Evolutionary conservation across 345 rosid genomes (phyloP).

Genomic region (Tarenaya hassleriana): DNA sequence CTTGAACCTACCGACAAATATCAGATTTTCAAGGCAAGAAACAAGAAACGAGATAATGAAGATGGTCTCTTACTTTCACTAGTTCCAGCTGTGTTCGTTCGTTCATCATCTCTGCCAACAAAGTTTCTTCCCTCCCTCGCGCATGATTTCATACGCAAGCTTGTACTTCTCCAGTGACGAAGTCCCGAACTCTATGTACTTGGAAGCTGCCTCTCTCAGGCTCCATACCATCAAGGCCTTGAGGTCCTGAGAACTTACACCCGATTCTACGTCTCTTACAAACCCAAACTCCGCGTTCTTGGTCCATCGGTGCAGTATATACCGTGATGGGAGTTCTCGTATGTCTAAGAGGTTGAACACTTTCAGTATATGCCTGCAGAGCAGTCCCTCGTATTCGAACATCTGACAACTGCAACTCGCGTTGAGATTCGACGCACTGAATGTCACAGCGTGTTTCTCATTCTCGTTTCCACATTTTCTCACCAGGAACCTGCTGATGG

Average conservation of each 20-base stretch:
- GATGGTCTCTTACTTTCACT: slow-evolving; percentile 19
- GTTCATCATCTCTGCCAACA: slow-evolving; percentile 68
- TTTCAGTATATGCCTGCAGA: slow-evolving; percentile 74
- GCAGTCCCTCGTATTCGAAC: slow-evolving; percentile 85
- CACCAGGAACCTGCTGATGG: slow-evolving; percentile 58
- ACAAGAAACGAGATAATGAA: not conserved
- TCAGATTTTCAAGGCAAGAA: not conserved
- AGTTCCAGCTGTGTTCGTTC: slow-evolving; percentile 18
- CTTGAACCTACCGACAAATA: not conserved
- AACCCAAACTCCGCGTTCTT: slow-evolving; percentile 67
- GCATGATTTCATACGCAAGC: slow-evolving; percentile 72
- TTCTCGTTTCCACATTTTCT: slow-evolving; percentile 60
- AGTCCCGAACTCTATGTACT: slow-evolving; percentile 66
- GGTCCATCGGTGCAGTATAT: slow-evolving; percentile 80
- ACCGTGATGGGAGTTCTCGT: slow-evolving; percentile 64
- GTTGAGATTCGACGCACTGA: slow-evolving; percentile 50
- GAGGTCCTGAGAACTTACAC: slow-evolving; percentile 49
- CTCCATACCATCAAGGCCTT: slow-evolving; percentile 80
- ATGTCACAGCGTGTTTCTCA: slow-evolving; percentile 63
- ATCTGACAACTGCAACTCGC: slow-evolving; percentile 80
- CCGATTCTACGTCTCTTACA: slow-evolving; percentile 51
- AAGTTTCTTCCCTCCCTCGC: slow-evolving; percentile 75
- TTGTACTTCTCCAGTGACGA: slow-evolving; percentile 67
- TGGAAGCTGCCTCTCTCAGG: slow-evolving; percentile 77
- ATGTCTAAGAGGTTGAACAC: slow-evolving; percentile 63